phyloP scores from a whole-genome alignment of 2,329 filamentous ascomycete genomes.

The Graphilbum ipis-grandicollis region DNA sequence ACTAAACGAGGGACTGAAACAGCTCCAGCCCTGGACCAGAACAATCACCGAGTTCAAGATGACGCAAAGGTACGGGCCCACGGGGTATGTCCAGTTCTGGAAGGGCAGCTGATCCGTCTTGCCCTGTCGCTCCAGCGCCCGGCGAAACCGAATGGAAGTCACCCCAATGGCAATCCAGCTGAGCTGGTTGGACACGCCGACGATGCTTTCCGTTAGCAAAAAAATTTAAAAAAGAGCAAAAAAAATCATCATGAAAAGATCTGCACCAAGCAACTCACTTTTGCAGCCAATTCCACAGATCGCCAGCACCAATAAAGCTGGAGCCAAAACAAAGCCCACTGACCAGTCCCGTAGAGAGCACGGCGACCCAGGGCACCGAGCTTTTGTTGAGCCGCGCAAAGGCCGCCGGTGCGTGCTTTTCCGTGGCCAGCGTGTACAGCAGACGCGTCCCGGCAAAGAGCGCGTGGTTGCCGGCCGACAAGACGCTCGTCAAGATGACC shows the following conservation, averaged over 20 bases:
- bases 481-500: slow-evolving; percentile 38
- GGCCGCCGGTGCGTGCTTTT: slow-evolving; percentile 36
- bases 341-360: slow-evolving; percentile 33
- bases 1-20: slow-evolving; percentile 40
- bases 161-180: slow-evolving; percentile 49
- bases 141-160: slow-evolving; percentile 47
- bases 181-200: slow-evolving; percentile 50
- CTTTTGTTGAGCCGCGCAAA: slow-evolving; percentile 32
- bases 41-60: slow-evolving; percentile 41
- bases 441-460: slow-evolving; percentile 38
- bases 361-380: slow-evolving; percentile 33
- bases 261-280: slow-evolving; percentile 24
- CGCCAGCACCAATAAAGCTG: slow-evolving; percentile 46
- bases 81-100: slow-evolving; percentile 50
- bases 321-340: slow-evolving; percentile 45
- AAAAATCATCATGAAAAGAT: slow-evolving; percentile 3
- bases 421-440: slow-evolving; percentile 37
- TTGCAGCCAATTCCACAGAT: slow-evolving; percentile 50
- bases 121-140: slow-evolving; percentile 36
- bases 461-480: slow-evolving; percentile 40
- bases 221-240: not conserved
- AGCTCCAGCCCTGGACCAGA: slow-evolving; percentile 45
- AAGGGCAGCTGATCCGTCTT: slow-evolving; percentile 45
- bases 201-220: slow-evolving; percentile 22
- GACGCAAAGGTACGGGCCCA: slow-evolving; percentile 38